Evolutionary conservation across 2,329 filamentous ascomycete genomes (phyloP), one percentile per base, ranked within the genome.

Genomic region (Nemania bipapillata): DNA sequence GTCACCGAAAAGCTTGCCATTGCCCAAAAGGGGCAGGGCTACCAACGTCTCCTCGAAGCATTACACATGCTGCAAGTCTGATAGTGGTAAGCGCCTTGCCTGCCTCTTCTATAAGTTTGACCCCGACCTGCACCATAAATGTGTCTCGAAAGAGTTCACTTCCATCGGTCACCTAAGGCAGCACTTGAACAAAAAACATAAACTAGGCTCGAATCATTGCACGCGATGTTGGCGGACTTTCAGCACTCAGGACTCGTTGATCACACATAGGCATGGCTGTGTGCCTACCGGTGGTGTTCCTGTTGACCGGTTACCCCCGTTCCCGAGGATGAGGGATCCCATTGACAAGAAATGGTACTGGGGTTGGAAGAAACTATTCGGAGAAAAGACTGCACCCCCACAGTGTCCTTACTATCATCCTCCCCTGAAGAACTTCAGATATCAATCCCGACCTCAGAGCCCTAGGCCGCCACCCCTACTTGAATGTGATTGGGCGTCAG

Each of bases 331-430:
- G 5, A 53, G 66, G 26, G 0, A 35, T 1, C 26, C 50, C 3
- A 2, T 2, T 7, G 66, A 65, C 12, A 47, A 62, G 26, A 68
- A 68, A 49, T 68, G 66, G 66, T 65, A 62, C 45, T 68, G 66
- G 66, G 56, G 26, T 15, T 68, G 62, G 56, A 53, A 37, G 28
- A 56, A 65, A 32, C 37, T 68, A 9, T 65, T 68, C 35, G 66
- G 66, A 40, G 50, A 65, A 22, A 56, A 42, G 7, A 50, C 45
- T 6, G 22, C 12, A 4, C 66, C 3, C 15, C 66, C 62, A 11
- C 12, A 30, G 6, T 68, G 66, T 22, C 66, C 66, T n/a, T 68
- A 53, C 57, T 58, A n/a, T 9, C 66, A 68, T 15, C 62, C 62
- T 15, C 62, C 62, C 17, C 17, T 5, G 20, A 26, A 68, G 42